Base-by-base conservation (phyloP, 2,329 filamentous ascomycete genomes). In the Aspergillus quadrilineatus region DNA sequence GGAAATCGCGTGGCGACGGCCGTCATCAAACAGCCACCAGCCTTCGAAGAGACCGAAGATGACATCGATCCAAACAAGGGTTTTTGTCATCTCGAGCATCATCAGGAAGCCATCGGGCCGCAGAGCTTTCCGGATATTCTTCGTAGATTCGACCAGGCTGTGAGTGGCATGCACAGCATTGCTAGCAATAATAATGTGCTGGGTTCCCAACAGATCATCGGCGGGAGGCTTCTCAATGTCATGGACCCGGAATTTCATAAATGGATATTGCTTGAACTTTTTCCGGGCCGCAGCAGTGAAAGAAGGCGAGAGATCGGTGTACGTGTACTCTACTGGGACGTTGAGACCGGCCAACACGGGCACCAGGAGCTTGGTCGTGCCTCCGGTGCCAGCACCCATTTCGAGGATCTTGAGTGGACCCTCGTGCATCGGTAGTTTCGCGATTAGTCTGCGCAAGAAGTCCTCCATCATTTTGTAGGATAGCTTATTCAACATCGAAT, bases 11-110 rank as follows among this genome's bases (percentile, higher is more conserved):
- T 73, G 67, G 8, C 49, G 47, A 0, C 72, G 68, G 1, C 67
- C 70, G 50, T 75, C 70, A 8, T 70, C 64, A 42, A 72, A 72
- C 1, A 71, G 53, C 72, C 72, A 74, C 72, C 71, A 73, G 7
- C 72, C 72, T 30, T 73, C 70, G 3, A 74, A 51, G 1, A 70
- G 50, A 1, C 72, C 72, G 36, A 69, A 71, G n/a, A 70, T 56
- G 0, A 73, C 15, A 48, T 73, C 69, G 8, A 71, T 50, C 62
- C 63, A 73, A 41, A 48, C 50, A 3, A 72, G 22, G 4, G 43
- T 56, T 4, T 58, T 36, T 1, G 67, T 73, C 55, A 70, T 65
- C 53, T 74, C 70, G 1, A 69, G 46, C 42, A 73, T 48, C 39
- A 66, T 58, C 1, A 72, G 54, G 34, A 68, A 64, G 1, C 68